Evolutionary conservation across 1,284 basidiomycete genomes (phyloP).

Genomic region (Mycosarcoma maydis): DNA sequence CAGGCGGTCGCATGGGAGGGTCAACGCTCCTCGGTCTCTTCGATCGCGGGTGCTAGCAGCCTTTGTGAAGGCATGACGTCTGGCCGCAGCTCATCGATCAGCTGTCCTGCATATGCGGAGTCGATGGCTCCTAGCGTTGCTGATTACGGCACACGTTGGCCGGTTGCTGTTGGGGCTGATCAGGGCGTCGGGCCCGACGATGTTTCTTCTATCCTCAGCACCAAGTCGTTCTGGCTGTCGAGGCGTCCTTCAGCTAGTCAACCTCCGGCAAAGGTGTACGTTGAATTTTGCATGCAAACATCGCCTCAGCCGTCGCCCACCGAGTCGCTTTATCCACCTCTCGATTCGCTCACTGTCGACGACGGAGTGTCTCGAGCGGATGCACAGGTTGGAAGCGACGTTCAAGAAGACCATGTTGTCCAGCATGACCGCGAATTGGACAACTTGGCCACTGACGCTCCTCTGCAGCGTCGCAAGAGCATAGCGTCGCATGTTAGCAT

Average conservation of each 20-base stretch:
- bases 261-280: constrained; percentile 27
- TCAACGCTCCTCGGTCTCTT: constrained; percentile 7
- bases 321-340: constrained; percentile 75
- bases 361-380: constrained; percentile 2
- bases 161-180: constrained; percentile 38
- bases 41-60: background rate
- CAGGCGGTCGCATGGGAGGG: constrained; percentile 1
- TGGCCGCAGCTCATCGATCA: constrained; percentile 20
- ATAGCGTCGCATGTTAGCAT: constrained; percentile 17
- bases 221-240: constrained; percentile 2
- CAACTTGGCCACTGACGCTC: constrained; percentile 70
- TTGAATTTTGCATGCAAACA: constrained; percentile 51
- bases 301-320: constrained; percentile 75
- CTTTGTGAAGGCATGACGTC: background rate
- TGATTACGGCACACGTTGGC: constrained; percentile 36
- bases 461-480: constrained; percentile 27
- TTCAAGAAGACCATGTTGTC: background rate
- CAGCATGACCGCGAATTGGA: constrained; percentile 9
- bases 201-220: constrained; percentile 1
- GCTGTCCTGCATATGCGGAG: constrained; percentile 3
- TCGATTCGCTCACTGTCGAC: constrained; percentile 18
- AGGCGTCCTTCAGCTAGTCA: constrained; percentile 4
- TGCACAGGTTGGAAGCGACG: constrained; percentile 69
- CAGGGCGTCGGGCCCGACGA: constrained; percentile 15
- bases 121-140: constrained; percentile 14